Evolutionary conservation across 495 filamentous ascomycete species (phyloP).

Genomic region (Podospora tetraspora): DNA sequence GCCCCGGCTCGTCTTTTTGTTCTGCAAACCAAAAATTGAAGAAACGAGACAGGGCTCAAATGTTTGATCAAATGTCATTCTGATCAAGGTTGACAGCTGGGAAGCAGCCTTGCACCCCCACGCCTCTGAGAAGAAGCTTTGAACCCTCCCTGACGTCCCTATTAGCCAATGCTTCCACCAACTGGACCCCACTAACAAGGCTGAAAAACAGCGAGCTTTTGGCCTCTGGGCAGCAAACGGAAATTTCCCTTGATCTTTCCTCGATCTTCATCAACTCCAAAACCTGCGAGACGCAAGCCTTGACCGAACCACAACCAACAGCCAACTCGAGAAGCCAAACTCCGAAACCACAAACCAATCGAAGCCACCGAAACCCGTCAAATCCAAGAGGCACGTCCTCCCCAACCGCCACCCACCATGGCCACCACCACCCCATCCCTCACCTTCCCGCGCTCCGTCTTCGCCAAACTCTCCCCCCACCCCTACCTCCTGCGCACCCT

Average conservation of each 20-base stretch:
- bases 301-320: background rate
- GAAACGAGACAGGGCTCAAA: background rate
- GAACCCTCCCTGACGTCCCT: background rate
- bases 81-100: background rate
- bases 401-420: background rate
- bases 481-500: slow-evolving; percentile 88
- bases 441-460: slow-evolving; percentile 72
- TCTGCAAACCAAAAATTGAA: background rate
- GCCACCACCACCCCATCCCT: slow-evolving; percentile 34
- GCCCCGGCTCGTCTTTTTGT: background rate
- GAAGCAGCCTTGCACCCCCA: background rate
- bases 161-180: background rate
- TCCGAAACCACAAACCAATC: background rate
- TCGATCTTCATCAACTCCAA: background rate
- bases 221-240: background rate
- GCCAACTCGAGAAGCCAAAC: background rate
- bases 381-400: background rate
- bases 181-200: background rate
- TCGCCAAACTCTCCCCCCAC: slow-evolving; percentile 83
- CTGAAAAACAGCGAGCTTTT: background rate
- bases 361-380: background rate
- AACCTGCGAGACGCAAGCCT: background rate
- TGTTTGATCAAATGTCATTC: background rate
- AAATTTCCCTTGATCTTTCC: background rate
- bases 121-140: background rate